Percentiles rank a stretch among this genome's conserved stretches.
Conservation (phyloP, 192 early-diverging fungal species). For the Coemansia sp. region DNA sequence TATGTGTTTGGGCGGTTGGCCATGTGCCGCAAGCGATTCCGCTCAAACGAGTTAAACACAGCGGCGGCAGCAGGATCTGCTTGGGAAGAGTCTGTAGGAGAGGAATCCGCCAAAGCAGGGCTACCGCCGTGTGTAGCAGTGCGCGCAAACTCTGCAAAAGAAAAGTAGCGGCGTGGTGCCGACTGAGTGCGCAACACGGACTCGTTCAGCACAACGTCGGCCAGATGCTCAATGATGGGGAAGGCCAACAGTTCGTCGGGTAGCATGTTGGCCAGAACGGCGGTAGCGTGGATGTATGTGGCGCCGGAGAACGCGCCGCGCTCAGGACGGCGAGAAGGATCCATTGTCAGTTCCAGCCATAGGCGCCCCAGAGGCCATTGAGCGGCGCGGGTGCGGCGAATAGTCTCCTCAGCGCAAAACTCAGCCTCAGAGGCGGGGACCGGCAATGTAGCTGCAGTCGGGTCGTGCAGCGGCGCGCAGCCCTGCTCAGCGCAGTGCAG, state of each 20-base stretch:
- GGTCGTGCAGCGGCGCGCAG: constrained; percentile 16
- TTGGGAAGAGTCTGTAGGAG: not conserved
- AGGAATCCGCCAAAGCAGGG: constrained; percentile 3
- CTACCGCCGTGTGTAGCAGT: constrained; percentile 20
- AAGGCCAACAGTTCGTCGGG: constrained; percentile 56
- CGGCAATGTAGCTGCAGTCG: constrained; percentile 1
- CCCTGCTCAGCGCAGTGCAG: constrained; percentile 29
- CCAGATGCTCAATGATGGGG: constrained; percentile 57
- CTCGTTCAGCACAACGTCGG: constrained; percentile 59
- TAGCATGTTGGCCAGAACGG: constrained; percentile 49
- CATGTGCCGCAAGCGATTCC: constrained; percentile 56
- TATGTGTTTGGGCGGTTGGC: constrained; percentile 72
- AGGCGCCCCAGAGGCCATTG: constrained; percentile 33
- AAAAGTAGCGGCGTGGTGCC: constrained; percentile 53
- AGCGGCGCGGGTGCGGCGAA: constrained; percentile 13
- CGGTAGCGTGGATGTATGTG: constrained; percentile 46
- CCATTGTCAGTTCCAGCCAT: constrained; percentile 49
- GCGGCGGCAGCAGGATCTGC: constrained; percentile 48
- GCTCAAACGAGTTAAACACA: constrained; percentile 65
- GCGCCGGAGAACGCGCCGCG: constrained; percentile 17
- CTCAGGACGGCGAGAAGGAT: constrained; percentile 17
- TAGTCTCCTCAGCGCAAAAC: constrained; percentile 40
- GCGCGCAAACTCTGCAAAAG: constrained; percentile 45
- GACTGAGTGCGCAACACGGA: constrained; percentile 61
- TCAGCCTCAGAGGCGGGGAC: constrained; percentile 23